Conservation (phyloP, 768 basidiomycete genomes). For the Gelatoporia subvermispora region DNA sequence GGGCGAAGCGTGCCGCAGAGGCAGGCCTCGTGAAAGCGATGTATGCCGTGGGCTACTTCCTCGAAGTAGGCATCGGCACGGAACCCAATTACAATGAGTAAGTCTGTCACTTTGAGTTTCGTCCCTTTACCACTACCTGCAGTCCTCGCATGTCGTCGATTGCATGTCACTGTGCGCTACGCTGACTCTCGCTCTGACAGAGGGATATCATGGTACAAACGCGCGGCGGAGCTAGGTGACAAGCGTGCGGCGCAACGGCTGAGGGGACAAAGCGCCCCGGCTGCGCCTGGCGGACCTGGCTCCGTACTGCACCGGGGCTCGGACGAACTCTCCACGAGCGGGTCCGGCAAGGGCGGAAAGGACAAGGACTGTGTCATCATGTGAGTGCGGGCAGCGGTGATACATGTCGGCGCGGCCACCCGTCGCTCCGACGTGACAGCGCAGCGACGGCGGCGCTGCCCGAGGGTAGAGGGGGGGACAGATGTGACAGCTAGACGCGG, state of each 20-base stretch:
- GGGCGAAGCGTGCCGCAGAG: slow-evolving; percentile 95
- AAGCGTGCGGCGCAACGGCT: slow-evolving; percentile 88
- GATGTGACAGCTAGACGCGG: neutral
- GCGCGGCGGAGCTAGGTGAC: slow-evolving; percentile 88
- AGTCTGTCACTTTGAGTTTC: slow-evolving; percentile 25
- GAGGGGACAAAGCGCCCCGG: slow-evolving; percentile 51
- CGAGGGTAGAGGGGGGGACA: neutral
- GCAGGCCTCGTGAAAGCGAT: slow-evolving; percentile 90
- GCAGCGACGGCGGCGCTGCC: neutral
- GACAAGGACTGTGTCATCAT: slow-evolving; percentile 87
- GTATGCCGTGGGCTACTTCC: slow-evolving; percentile 97
- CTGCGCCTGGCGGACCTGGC: slow-evolving; percentile 56
- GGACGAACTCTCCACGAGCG: slow-evolving; percentile 26
- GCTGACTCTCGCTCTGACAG: slow-evolving; percentile 29
- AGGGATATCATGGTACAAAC: slow-evolving; percentile 79
- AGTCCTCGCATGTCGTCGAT: neutral
- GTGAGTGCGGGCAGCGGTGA: slow-evolving; percentile 38
- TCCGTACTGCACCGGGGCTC: slow-evolving; percentile 55
- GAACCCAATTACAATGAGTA: slow-evolving; percentile 61
- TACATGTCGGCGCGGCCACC: too few relatives aligned
- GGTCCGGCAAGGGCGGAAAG: slow-evolving; percentile 47
- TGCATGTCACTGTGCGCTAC: neutral
- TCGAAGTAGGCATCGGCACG: slow-evolving; percentile 91
- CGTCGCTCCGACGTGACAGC: too few relatives aligned
- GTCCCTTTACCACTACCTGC: slow-evolving; percentile 2